A percentile compares a stretch with the other conserved stretches of the same genome.
Conservation (phyloP, 495 filamentous ascomycete species). For the Aspergillus mulundensis region DNA sequence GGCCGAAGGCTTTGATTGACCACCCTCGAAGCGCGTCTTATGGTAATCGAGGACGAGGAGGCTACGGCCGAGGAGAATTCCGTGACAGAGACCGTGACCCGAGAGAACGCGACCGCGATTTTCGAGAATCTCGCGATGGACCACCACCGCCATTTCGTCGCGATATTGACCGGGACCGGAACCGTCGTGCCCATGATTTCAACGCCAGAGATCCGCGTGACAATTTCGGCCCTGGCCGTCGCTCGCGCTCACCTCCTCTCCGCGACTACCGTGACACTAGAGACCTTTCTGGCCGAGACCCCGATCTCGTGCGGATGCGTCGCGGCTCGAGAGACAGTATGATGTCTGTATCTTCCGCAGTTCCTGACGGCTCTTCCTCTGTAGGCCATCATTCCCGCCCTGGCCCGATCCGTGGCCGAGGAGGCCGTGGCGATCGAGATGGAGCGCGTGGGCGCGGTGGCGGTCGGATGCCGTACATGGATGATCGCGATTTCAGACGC, state of each 20-base stretch:
- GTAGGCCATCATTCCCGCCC: conserved; percentile 51
- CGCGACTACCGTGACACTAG: conserved; percentile 50
- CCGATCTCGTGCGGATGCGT: conserved; percentile 46
- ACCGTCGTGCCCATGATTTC: conserved; percentile 36
- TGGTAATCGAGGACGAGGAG: conserved; percentile 45
- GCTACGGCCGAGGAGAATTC: conserved; percentile 56
- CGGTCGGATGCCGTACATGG: conserved; percentile 49
- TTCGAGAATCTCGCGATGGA: conserved; percentile 34
- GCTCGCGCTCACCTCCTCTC: conserved; percentile 41
- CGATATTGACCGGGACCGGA: conserved; percentile 40
- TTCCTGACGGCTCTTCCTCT: conserved; percentile 56
- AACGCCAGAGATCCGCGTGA: conserved; percentile 39
- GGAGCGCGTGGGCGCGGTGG: conserved; percentile 47
- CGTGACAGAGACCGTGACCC: conserved; percentile 48
- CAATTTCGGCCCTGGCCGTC: conserved; percentile 38
- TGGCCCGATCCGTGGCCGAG: conserved; percentile 56
- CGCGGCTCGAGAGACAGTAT: conserved; percentile 60
- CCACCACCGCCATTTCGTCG: conserved; percentile 28
- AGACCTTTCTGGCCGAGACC: conserved; percentile 36
- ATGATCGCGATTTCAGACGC: conserved; percentile 59
- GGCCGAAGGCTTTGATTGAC: conserved; percentile 66
- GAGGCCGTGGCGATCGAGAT: conserved; percentile 62
- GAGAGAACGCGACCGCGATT: conserved; percentile 38
- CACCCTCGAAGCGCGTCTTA: conserved; percentile 52
- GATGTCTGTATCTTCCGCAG: conserved; percentile 63